A percentile compares a stretch with the other conserved stretches of the same genome.
Conservation (phyloP, 2,329 filamentous ascomycete genomes). For the Arthrobotrys iridis region DNA sequence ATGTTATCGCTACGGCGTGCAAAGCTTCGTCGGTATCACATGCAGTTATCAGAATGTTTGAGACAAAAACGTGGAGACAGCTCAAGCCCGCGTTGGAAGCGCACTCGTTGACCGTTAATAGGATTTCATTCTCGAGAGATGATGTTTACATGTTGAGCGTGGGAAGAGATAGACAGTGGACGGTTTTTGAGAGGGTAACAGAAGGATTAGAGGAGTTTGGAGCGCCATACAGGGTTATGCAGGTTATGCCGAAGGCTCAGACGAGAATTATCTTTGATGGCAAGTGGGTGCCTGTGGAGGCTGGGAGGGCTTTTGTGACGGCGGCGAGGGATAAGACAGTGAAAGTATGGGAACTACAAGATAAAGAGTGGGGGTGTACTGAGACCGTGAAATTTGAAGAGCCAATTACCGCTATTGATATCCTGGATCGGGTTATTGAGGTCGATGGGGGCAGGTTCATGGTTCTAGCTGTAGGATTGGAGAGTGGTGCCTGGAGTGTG, state of each 20-base stretch:
- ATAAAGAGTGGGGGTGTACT: constrained; percentile 66
- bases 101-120: constrained; percentile 85
- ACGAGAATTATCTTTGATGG: constrained; percentile 90
- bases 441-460: constrained; percentile 56
- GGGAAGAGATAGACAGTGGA: constrained; percentile 91
- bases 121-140: constrained; percentile 80
- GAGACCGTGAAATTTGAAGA: constrained; percentile 68
- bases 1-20: constrained; percentile 87
- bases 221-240: constrained; percentile 68
- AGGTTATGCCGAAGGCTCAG: constrained; percentile 84
- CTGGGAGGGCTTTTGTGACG: constrained; percentile 75
- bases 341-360: constrained; percentile 71
- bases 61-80: constrained; percentile 85
- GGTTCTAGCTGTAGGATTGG: constrained; percentile 64
- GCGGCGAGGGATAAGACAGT: constrained; percentile 89
- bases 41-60: constrained; percentile 90
- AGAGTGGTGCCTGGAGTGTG: constrained; percentile 64
- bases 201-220: constrained; percentile 57
- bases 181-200: constrained; percentile 72
- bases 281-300: constrained; percentile 75
- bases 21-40: constrained; percentile 92
- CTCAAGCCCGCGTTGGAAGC: constrained; percentile 82
- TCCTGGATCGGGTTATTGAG: constrained; percentile 63
- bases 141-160: constrained; percentile 83
- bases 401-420: constrained; percentile 77